Evolutionary conservation across 2,329 filamentous ascomycete genomes (phyloP).

Genomic region (Venturia aucupariae): DNA sequence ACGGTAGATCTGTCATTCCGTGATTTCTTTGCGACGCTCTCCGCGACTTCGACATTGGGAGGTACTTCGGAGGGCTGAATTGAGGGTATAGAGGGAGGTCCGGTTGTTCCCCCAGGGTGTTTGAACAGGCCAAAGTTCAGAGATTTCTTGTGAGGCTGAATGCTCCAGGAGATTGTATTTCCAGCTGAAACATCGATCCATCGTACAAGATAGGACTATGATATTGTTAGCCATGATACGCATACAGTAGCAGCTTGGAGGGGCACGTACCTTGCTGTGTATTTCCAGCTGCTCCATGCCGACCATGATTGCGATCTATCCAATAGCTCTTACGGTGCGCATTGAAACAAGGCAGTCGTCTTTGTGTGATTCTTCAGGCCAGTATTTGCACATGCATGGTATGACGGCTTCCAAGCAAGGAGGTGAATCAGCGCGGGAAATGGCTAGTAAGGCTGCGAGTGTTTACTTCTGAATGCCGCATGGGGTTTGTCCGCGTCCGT

Average conservation of each 20-base stretch:
- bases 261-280: constrained; percentile 72
- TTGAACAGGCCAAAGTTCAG: constrained; percentile 98
- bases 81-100: constrained; percentile 25
- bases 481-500: neutral
- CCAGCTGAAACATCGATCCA: constrained; percentile 89
- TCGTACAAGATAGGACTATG: constrained; percentile 92
- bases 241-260: neutral
- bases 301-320: constrained; percentile 50
- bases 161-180: constrained; percentile 93
- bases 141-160: constrained; percentile 96
- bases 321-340: neutral
- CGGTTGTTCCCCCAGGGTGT: constrained; percentile 67
- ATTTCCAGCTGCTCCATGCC: constrained; percentile 96
- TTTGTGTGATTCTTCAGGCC: neutral
- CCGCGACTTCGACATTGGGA: constrained; percentile 37
- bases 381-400: neutral
- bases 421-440: neutral
- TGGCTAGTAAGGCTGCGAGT: neutral
- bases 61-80: constrained; percentile 32
- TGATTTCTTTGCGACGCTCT: constrained; percentile 39
- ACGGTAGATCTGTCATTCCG: constrained; percentile 64
- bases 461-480: neutral
- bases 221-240: neutral
- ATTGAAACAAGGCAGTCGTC: neutral
- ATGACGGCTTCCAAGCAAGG: neutral